phyloP scores from a whole-genome alignment of 2,329 filamentous ascomycete genomes.

The Penicillium sp. region DNA sequence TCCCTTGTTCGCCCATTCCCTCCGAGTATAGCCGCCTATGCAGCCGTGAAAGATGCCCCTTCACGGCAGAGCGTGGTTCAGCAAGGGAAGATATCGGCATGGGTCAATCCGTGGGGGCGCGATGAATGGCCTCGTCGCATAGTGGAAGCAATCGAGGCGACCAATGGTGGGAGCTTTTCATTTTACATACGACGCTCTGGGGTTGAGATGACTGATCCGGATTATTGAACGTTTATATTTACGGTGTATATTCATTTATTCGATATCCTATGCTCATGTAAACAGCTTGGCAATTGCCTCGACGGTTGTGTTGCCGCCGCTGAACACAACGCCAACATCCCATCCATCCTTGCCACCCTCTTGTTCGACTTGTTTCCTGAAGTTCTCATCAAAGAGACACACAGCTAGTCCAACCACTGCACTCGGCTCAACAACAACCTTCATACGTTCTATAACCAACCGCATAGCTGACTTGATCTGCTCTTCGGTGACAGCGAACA shows the following conservation, averaged over 20 bases:
- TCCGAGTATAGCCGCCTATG: slow-evolving; percentile 30
- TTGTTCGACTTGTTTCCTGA: slow-evolving; percentile 60
- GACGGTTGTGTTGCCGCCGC: slow-evolving; percentile 64
- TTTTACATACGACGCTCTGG: slow-evolving; percentile 30
- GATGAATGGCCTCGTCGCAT: slow-evolving; percentile 37
- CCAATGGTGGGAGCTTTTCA: slow-evolving; percentile 31
- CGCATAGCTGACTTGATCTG: slow-evolving; percentile 76
- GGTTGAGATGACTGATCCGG: slow-evolving; percentile 19
- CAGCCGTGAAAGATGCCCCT: slow-evolving; percentile 35
- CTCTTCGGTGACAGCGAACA: slow-evolving; percentile 74
- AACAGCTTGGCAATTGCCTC: slow-evolving; percentile 60
- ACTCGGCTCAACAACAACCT: slow-evolving; percentile 87
- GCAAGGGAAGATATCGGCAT: slow-evolving; percentile 36
- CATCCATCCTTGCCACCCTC: slow-evolving; percentile 72
- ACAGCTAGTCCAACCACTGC: slow-evolving; percentile 81
- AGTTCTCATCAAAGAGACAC: slow-evolving; percentile 81
- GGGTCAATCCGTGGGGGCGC: slow-evolving; percentile 38
- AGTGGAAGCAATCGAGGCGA: slow-evolving; percentile 27
- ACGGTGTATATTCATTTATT: not conserved
- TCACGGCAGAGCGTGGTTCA: slow-evolving; percentile 37
- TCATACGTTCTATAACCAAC: slow-evolving; percentile 81
- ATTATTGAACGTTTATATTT: not conserved
- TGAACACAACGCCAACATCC: slow-evolving; percentile 63
- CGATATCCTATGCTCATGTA: slow-evolving; percentile 12
- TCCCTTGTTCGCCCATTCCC: slow-evolving; percentile 38